Evolutionary conservation across 1,139 yeast species (phyloP).

Genomic region (Geotrichum macrosporum): DNA sequence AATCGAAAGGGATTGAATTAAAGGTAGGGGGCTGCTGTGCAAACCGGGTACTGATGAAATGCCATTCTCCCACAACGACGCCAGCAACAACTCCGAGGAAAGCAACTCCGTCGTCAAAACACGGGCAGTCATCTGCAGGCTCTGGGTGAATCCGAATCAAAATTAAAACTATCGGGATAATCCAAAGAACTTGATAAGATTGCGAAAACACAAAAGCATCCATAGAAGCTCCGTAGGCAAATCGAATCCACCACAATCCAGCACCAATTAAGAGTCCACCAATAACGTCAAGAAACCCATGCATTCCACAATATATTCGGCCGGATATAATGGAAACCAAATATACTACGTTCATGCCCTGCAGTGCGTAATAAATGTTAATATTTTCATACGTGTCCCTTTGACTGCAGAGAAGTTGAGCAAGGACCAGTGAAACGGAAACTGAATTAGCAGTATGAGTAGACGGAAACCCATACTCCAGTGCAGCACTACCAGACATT

Average conservation of each 20-base stretch:
- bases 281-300: conserved; percentile 74
- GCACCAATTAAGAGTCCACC: conserved; percentile 66
- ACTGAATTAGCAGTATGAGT: conserved; percentile 93
- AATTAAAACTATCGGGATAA: conserved; percentile 44
- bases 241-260: conserved; percentile 30
- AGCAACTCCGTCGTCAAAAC: conserved; percentile 93
- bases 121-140: conserved; percentile 93
- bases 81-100: conserved; percentile 88
- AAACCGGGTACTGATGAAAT: background rate
- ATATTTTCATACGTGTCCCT: conserved; percentile 1
- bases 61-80: conserved; percentile 55
- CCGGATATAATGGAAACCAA: conserved; percentile 69
- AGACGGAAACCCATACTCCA: conserved; percentile 93
- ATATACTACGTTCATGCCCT: conserved; percentile 42
- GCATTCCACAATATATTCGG: conserved; percentile 95
- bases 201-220: conserved; percentile 6
- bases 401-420: conserved; percentile 23
- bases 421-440: conserved; percentile 57
- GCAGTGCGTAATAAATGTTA: conserved; percentile 6
- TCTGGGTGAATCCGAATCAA: conserved; percentile 64
- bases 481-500: conserved; percentile 79
- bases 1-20: conserved; percentile 8
- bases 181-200: conserved; percentile 29
- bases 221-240: conserved; percentile 23
- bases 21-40: background rate